Base-by-base conservation (phyloP, 2,329 filamentous ascomycete genomes). In the Colletotrichum magnum region DNA sequence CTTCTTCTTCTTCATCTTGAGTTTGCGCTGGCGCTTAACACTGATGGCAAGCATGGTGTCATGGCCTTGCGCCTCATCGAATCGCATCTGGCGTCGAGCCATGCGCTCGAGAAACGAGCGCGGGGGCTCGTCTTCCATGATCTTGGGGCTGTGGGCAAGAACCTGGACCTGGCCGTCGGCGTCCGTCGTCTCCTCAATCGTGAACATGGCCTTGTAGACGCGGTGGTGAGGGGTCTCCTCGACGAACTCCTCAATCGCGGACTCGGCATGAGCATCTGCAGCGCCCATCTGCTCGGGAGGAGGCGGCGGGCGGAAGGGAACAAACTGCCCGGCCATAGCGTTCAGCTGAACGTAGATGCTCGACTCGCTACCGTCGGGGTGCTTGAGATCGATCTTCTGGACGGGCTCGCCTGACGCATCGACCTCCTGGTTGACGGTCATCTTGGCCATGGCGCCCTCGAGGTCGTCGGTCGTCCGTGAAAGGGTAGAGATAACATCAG, bases 1-100 rank as follows among this genome's bases (percentile, higher is more conserved):
- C 91, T 99, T 99, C 89, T 98, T 95, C 90, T 98, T 99, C 93
- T 99, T 99, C 95, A 99, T 99, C 90, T 94, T 97, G 78, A 98
- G 85, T 85, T 96, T 97, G 78, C 94, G 88, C 83, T 97, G 94
- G 81, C 96, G 89, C 87, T 92, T 94, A 75, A 98, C 95, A 78
- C 94, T 97, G 79, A 99, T 94, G 72, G 94, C 89, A 70, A 91
- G 84, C 92, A 97, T 95, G 69, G 80, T 77, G 76, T 73, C 75
- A 73, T 83, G 83, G 63, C 82, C 82, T 71, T 85, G 83, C 59
- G 83, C 82, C 64, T 89, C 86, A 72, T 90, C 86, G 68, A 88
- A 89, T 70, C 83, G 85, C 74, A 89, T 79, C 80, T 92, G 88
- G 72, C 91, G 88, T 76, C 86, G 82, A 58, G 89, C 88, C 85